These are phyloP conservation scores for Eucalyptus fibrosa DNA, from an alignment of 345 rosid genomes.

Conservation along the genomic window DNA sequence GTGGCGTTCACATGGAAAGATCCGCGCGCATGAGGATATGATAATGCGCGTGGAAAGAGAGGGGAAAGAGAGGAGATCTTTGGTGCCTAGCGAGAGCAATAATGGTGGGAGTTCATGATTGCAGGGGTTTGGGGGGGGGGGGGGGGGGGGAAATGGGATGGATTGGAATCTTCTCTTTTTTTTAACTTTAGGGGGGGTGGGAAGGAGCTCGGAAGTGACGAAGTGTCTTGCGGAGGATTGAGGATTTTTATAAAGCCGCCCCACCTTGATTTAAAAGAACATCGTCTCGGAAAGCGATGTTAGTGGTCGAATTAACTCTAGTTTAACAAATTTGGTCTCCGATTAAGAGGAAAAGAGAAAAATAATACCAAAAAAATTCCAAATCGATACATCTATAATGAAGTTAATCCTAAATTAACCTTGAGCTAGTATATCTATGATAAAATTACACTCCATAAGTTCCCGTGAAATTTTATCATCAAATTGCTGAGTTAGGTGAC, in stretches of 20 bases:
- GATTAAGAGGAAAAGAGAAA: not conserved
- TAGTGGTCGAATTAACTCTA: not conserved
- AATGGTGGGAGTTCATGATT: not conserved
- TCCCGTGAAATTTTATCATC: fast-evolving
- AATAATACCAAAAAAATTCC: not conserved
- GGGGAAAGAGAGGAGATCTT: not conserved
- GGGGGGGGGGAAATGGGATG: not conserved
- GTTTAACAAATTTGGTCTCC: not conserved
- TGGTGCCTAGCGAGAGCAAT: not conserved
- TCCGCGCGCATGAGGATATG: not conserved
- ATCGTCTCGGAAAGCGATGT: not conserved
- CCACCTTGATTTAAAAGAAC: not conserved
- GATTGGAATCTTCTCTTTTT: not conserved
- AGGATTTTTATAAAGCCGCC: not conserved
- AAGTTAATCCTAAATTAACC: too few relatives aligned
- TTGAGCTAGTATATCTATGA: fast-evolving
- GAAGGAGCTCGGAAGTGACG: not conserved
- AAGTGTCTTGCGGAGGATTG: not conserved
- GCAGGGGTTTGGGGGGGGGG: not conserved
- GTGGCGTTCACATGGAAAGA: not conserved
- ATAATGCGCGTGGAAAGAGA: not conserved
- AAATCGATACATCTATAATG: not conserved
- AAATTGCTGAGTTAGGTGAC: fast-evolving
- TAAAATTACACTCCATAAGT: fast-evolving
- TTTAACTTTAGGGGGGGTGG: not conserved